Conservation (phyloP, 495 filamentous ascomycete species). For the Hyaloscypha bicolor region DNA sequence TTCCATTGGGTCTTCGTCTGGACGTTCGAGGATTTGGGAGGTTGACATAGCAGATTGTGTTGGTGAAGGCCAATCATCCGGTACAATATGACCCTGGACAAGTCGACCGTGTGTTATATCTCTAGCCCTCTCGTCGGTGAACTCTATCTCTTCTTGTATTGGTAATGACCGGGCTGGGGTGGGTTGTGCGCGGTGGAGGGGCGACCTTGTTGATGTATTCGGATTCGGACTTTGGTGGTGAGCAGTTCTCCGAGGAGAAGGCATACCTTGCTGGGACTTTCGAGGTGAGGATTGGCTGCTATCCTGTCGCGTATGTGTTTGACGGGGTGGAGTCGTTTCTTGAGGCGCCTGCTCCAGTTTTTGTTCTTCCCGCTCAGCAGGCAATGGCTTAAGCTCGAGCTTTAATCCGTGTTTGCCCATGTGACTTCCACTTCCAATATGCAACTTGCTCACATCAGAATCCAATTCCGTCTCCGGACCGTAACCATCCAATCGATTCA, state of each 20-base stretch:
- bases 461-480: slow-evolving; percentile 28
- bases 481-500: slow-evolving; percentile 42
- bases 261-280: slow-evolving; percentile 10
- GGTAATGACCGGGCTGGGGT: slow-evolving; percentile 22
- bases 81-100: slow-evolving; percentile 94
- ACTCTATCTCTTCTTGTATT: slow-evolving; percentile 62
- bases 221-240: background rate
- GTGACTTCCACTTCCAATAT: slow-evolving; percentile 35
- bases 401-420: slow-evolving; percentile 1
- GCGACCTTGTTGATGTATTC: slow-evolving; percentile 21
- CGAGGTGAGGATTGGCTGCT: slow-evolving; percentile 19
- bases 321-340: slow-evolving; percentile 16
- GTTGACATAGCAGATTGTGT: slow-evolving; percentile 63
- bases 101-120: slow-evolving; percentile 92
- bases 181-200: slow-evolving; percentile 24
- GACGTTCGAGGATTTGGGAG: slow-evolving; percentile 47
- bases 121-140: slow-evolving; percentile 81
- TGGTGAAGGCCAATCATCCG: slow-evolving; percentile 87
- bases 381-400: slow-evolving; percentile 9
- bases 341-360: slow-evolving; percentile 12
- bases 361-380: slow-evolving; percentile 9
- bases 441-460: slow-evolving; percentile 47
- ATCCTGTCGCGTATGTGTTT: slow-evolving; percentile 20
- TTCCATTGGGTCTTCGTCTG: slow-evolving; percentile 59
- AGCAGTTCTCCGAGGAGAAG: slow-evolving; percentile 23